Evolutionary conservation across 192 early-diverging fungal species (phyloP), one percentile per base, ranked within the genome.

Genomic region (Chytriomyces sp.): DNA sequence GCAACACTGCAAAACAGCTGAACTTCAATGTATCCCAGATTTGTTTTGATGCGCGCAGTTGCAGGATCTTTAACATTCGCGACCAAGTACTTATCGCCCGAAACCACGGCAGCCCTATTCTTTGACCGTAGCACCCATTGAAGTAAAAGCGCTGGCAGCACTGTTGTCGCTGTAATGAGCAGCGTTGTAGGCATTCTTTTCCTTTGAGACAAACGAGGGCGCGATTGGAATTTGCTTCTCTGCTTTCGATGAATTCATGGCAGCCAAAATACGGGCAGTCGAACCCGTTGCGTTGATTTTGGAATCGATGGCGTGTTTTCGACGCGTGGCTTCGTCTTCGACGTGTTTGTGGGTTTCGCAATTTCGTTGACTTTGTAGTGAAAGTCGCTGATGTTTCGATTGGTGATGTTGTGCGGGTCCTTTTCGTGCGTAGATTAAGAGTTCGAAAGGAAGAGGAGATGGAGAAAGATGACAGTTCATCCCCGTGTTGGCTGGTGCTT

Each of bases 61-160:
- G 90, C 95, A 69, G 94, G 96, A 24, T 82, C 82, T 70, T 94
- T 82, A n/a, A 99, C 91, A 23, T 90, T 82, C 45, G 87, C 88
- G 77, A 94, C 93, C 92, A 98, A 93, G 81, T 91, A 95, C 77
- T 97, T 95, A 65, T 96, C 94, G 64, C 94, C 91, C 43, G 87
- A 86, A 60, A 96, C 72, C 28, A 92, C 61, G 0, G 91, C 91
- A 9, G 87, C 78, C 69, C 92, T 91, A 70, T 94, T 93, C 13
- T 81, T 77, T 0, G 94, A 91, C 91, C 7, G 86, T 85, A 13
- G 95, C 83, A 0, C 93, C 88, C 0, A 95, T 96, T 0, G 96
- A 97, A 5, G 96, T 98, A 50, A 99, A 90, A 5, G 95, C 91
- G 1, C 89, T 89, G 20, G 96, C 89, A 0, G 91, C 89, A 8